Evolutionary conservation across 2,329 filamentous ascomycete species (phyloP), one percentile per base, ranked within the genome.

Genomic region (Sordariomycetes sp.): DNA sequence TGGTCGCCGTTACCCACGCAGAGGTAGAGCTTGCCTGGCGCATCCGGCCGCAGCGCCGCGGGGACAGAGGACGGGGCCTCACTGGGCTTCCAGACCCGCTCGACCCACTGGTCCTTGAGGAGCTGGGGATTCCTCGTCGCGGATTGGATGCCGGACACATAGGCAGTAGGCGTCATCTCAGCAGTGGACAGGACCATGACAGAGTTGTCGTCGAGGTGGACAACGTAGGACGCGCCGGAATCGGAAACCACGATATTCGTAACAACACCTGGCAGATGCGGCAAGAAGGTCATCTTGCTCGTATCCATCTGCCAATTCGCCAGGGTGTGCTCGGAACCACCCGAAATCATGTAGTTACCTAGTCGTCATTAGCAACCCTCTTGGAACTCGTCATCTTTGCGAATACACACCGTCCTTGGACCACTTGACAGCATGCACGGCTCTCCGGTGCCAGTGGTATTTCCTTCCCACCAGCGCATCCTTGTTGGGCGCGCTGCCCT

Each of bases 251-350:
- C 84, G 51, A 99, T 80, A 63, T 87, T 90, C 67, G 94, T 87
- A 39, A 99, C 87, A 28, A 85, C 83, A 6, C 90, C 88, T 25
- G 88, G 86, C 58, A 99, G 77, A 77, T 97, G 90, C n/a, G 94
- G 94, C 32, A 99, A 74, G 65, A 86, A 89, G 66, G 94, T 87
- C 65, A 83, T 84, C 67, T 86, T 86, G 61, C 85, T 85, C 0
- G 92, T 96, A 62, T 95, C 89, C 58, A 96, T 76, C 70, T 99
- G 94, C 91, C 91, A 97, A 35, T 96, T 75, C 10, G 96, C 89
- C 50, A 99, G 76, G 22, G 90, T 87, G 8, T 90, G 91, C 71
- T 99, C 94, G 24, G 84, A 83, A 35, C 94, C 94, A 66, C 94
- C 94, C 58, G 94, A 97, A 56, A 99, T 85, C 59, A 99, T 73